Conservation (phyloP, 2,329 filamentous ascomycete genomes). For the Trichoderma koningii region DNA sequence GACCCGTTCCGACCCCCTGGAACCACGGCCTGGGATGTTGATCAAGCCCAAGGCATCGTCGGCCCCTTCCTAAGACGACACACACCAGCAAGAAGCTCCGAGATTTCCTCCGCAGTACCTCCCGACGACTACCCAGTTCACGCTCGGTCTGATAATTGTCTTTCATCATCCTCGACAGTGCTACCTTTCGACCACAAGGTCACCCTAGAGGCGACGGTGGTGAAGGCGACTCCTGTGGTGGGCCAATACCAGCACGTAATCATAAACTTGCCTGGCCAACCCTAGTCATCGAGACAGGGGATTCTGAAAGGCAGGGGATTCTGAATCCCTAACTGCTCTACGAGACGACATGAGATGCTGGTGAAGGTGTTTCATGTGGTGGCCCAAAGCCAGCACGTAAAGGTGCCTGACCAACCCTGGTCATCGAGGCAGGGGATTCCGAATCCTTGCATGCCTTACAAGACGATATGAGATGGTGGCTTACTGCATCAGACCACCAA, state of each 20-base stretch:
- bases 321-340: not conserved
- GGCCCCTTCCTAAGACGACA: no score
- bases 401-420: slow-evolving; percentile 1
- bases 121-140: no score
- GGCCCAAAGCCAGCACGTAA: no score
- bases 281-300: not conserved
- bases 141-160: no score
- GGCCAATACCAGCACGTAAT: not conserved
- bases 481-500: not conserved
- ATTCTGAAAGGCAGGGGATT: not conserved
- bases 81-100: no score
- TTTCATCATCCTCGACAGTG: not conserved
- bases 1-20: no score
- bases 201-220: not conserved
- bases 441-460: not conserved
- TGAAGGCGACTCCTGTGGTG: not conserved
- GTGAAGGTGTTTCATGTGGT: no score
- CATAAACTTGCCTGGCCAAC: not conserved
- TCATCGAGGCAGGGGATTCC: not conserved
- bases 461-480: not conserved
- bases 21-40: no score
- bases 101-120: no score
- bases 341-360: not conserved
- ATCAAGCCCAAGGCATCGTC: no score
- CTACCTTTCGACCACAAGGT: not conserved